A percentile compares a stretch with the other conserved stretches of the same genome.
phyloP scores from a whole-genome alignment of 129 eudicot species.

The Helianthus tuberosus region DNA sequence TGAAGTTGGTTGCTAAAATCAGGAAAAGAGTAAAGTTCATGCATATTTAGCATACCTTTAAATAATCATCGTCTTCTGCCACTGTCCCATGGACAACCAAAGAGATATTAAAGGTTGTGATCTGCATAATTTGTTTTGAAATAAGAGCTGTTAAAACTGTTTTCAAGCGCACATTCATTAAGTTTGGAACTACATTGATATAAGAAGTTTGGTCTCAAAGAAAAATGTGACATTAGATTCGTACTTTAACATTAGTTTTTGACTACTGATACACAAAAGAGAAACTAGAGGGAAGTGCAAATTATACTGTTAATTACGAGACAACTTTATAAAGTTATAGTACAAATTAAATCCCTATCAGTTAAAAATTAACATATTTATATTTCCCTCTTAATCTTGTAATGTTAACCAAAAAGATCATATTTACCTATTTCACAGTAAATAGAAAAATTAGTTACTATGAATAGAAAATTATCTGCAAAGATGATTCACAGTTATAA shows the following conservation, averaged over 20 bases:
- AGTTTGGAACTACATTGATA: no score
- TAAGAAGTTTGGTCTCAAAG: no score
- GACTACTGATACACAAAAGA: neutral
- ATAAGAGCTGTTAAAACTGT: neutral
- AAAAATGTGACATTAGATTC: neutral
- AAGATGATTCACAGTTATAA: neutral
- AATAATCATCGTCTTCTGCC: constrained; percentile 84
- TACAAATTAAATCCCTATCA: neutral
- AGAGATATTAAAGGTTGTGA: constrained; percentile 94
- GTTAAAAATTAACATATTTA: neutral
- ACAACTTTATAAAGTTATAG: neutral
- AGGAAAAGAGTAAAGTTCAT: neutral
- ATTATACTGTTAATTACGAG: neutral
- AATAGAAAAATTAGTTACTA: neutral
- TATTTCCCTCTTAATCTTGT: no score
- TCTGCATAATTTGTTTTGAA: constrained; percentile 48
- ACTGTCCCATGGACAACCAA: constrained; percentile 95
- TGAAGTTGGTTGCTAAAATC: neutral
- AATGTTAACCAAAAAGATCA: neutral
- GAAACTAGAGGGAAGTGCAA: neutral
- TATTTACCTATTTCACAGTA: neutral
- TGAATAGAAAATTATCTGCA: neutral
- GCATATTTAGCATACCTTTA: constrained; percentile 51
- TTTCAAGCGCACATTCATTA: neutral
- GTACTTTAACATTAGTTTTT: neutral